These are phyloP conservation scores for Colletotrichum falcatum DNA, from an alignment of 2,329 filamentous ascomycete genomes.

Conservation along the genomic window DNA sequence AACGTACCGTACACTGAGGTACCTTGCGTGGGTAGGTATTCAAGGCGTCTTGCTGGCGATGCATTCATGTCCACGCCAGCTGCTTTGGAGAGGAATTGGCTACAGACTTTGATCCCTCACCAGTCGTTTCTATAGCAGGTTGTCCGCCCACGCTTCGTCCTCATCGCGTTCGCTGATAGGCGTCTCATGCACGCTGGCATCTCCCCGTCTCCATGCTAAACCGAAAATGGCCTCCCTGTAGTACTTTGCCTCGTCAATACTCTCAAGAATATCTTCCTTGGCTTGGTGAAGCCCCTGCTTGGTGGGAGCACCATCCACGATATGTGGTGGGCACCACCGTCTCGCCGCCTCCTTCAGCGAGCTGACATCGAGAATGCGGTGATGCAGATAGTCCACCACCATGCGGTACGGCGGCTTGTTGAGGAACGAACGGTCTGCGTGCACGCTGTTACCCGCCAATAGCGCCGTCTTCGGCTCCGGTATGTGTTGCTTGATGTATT, in stretches of 20 bases:
- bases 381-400: slow-evolving; percentile 83
- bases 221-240: slow-evolving; percentile 80
- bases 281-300: slow-evolving; percentile 88
- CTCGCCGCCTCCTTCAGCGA: slow-evolving; percentile 89
- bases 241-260: slow-evolving; percentile 89
- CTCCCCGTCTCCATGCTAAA: slow-evolving; percentile 44
- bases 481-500: slow-evolving; percentile 80
- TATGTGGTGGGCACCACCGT: slow-evolving; percentile 78
- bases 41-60: neutral
- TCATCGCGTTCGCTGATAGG: slow-evolving; percentile 37
- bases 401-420: slow-evolving; percentile 77
- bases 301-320: slow-evolving; percentile 71
- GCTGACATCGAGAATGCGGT: slow-evolving; percentile 93
- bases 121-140: slow-evolving; percentile 23
- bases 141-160: slow-evolving; percentile 41
- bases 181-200: slow-evolving; percentile 29
- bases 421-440: slow-evolving; percentile 89
- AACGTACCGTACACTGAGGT: neutral
- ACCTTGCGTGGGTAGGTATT: neutral
- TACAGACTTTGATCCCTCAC: neutral
- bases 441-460: slow-evolving; percentile 92
- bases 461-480: slow-evolving; percentile 76
- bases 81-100: neutral
- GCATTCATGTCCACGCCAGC: neutral
- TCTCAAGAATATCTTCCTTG: slow-evolving; percentile 91